These are phyloP conservation scores for Coriolopsis trogii DNA, from an alignment of 1,284 basidiomycete species.

Conservation along the genomic window DNA sequence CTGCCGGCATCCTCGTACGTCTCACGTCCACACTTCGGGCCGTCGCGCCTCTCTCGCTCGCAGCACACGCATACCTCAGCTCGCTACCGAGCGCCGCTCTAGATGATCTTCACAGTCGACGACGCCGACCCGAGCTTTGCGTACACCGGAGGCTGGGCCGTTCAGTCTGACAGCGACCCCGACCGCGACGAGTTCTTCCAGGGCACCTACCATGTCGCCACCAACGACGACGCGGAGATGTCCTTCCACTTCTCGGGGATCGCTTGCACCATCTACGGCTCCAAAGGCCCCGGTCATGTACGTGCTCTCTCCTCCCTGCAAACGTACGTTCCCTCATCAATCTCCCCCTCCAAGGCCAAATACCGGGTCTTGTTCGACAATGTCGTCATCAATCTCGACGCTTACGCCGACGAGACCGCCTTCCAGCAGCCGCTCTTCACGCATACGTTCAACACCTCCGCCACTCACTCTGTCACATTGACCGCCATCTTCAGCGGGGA, in stretches of 20 bases:
- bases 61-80: background rate
- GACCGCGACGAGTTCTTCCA: constrained; percentile 30
- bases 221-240: constrained; percentile 27
- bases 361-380: constrained; percentile 31
- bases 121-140: constrained; percentile 29
- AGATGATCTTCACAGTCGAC: constrained; percentile 36
- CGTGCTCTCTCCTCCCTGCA: constrained; percentile 11
- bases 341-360: constrained; percentile 21
- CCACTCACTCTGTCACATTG: constrained; percentile 26
- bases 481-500: constrained; percentile 18
- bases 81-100: background rate
- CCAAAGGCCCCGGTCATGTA: constrained; percentile 34
- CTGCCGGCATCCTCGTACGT: too few species aligned
- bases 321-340: background rate
- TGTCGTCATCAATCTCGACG: constrained; percentile 24
- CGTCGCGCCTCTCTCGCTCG: background rate
- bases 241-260: constrained; percentile 28
- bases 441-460: constrained; percentile 17
- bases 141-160: constrained; percentile 31
- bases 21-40: too few species aligned
- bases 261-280: constrained; percentile 31
- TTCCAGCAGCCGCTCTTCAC: constrained; percentile 32
- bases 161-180: constrained; percentile 24
- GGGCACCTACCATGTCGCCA: constrained; percentile 33
- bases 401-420: constrained; percentile 16